phyloP scores from a whole-genome alignment of 441 rosid species.

The Gossypium gossypioides region DNA sequence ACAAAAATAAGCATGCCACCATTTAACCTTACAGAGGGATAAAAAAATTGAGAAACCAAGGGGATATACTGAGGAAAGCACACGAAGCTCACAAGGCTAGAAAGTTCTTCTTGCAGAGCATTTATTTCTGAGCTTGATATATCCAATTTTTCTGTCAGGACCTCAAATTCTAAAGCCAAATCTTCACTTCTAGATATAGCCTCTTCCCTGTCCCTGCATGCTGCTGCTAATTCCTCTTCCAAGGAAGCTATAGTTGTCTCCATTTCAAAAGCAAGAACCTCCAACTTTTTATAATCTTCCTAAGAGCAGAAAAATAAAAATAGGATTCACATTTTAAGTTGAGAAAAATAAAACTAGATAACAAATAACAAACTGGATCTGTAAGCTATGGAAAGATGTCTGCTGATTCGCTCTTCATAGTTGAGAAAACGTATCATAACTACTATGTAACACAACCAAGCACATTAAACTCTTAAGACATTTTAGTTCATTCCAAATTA shows the following conservation, averaged over 20 bases:
- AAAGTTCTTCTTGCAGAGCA: slow-evolving; percentile 43
- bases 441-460: background rate
- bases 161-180: slow-evolving; percentile 48
- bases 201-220: slow-evolving; percentile 49
- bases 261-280: slow-evolving; percentile 88
- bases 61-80: background rate
- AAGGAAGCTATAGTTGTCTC: slow-evolving; percentile 75
- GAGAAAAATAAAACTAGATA: background rate
- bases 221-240: slow-evolving; percentile 59
- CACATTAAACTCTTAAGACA: background rate
- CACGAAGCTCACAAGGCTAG: slow-evolving; percentile 40
- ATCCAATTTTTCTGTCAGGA: slow-evolving; percentile 35
- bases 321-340: background rate
- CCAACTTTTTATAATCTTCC: slow-evolving; percentile 71
- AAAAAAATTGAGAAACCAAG: slow-evolving; percentile 1
- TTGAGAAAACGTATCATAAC: background rate
- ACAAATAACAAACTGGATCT: background rate
- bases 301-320: slow-evolving; percentile 24
- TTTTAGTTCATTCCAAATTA: background rate
- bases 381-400: background rate
- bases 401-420: background rate
- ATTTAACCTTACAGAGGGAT: background rate
- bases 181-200: slow-evolving; percentile 36
- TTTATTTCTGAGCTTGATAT: slow-evolving; percentile 41
- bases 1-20: background rate